Evolutionary conservation across 2,329 filamentous ascomycete genomes (phyloP), one percentile per base, ranked within the genome.

Genomic region (Claviceps humidiphila): DNA sequence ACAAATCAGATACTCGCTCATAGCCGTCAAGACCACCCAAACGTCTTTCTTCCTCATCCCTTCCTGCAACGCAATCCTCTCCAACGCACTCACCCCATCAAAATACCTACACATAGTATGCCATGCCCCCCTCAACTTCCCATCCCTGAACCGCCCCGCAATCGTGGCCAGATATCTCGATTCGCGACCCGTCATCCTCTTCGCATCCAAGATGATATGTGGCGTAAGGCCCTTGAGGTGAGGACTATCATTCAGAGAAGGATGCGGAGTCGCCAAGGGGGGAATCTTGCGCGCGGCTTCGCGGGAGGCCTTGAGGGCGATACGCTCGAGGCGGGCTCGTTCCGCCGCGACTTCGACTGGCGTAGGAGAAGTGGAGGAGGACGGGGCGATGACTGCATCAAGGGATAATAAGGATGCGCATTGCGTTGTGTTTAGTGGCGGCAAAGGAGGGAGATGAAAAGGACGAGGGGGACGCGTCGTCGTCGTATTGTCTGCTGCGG

Each of bases 1-100:
- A 58, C 78, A 78, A 3, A 89, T 64, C 20, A 89, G 63, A 66
- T 84, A 78, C 62, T 87, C 84, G 57, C 79, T 77, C 75, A 84
- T 82, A n/a, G 71, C 69, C 42, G 75, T 76, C 52, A 86, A 66
- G 52, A 83, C 71, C 47, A 78, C 77, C 73, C 86, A 89, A 14
- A 89, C 76, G 59, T 87, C 84, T 69, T 91, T 94, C 53, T 89
- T 76, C 72, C 93, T 95, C 71, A 94, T 77, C 6, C 87, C 86
- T 68, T 96, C 89, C 53, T 85, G 78, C 17, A 93, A 72, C 1
- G 86, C 81, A 57, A 98, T 85, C 59, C 90, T 83, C 70, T 98
- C 93, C 54, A 97, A 74, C 2, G 90, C 84, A 62, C 85, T 83
- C 53, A 77, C 78, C 1, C 93, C 93, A 65, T 97, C 90, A 60